Base-by-base conservation (phyloP, 177 flowering plant genomes). In the Telopea speciosissima region DNA sequence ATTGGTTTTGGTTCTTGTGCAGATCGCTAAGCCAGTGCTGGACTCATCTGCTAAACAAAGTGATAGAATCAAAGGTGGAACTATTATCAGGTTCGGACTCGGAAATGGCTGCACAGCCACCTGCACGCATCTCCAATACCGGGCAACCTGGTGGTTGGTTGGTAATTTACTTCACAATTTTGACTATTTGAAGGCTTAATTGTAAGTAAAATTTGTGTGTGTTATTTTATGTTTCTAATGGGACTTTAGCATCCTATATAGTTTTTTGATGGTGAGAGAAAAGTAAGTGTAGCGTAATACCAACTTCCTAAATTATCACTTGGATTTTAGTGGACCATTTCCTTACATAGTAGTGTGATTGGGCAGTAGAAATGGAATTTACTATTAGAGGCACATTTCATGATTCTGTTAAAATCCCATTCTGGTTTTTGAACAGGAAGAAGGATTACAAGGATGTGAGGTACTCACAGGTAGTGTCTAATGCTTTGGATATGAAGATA, bases 51-150 rank as follows among this genome's bases (percentile, higher is more conserved):
- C 90, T 3, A 91, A 90, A 70, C 97, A 88, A 83, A 97, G 99
- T 7, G 94, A 91, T 72, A 0, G 82, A 36, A 93, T 95, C 63
- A 82, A 79, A 68, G 84, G 83, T 79, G 99, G 98, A 67, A 82
- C 88, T 2, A 75, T 90, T 16, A 81, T 95, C 62, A 75, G 92
- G 62, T 71, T 95, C 87, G 71, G 77, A 95, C 98, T 56, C 81
- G 91, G 67, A 93, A 83, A 75, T 95, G 98, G 99, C 84, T 95
- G 68, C 98, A 95, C 75, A 93, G 98, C 69, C 99, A 95, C 82
- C 77, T 91, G 87, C 97, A 91, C 73, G 92, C 91, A n/a, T 93
- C 99, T 33, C 98, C 98, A 2, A 93, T 95, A 65, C 84, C 99
- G 7, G 89, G 96, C 40, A 95, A 95, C 78, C 79, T 90, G 25